These are phyloP conservation scores for Kazachstania martiniae DNA, from an alignment of 805 yeast genomes.

Conservation along the genomic window DNA sequence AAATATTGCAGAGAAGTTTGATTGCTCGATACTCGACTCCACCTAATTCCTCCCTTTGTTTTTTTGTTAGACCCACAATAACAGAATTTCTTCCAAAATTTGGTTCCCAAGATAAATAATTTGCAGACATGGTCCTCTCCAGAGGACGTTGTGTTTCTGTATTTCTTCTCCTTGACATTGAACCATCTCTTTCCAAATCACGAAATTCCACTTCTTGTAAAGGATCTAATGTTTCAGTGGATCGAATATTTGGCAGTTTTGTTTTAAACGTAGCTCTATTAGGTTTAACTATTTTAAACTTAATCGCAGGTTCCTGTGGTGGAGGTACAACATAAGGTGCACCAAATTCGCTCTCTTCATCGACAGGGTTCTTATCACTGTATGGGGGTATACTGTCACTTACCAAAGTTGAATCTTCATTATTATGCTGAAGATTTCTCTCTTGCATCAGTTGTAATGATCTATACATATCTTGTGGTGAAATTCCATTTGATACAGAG, in stretches of 20 bases:
- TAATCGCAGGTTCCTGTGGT: neutral
- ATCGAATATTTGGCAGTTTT: too few relatives aligned
- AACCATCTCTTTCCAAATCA: too few relatives aligned
- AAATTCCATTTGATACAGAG: slow-evolving; percentile 33
- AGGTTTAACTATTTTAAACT: too few relatives aligned
- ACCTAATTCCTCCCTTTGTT: slow-evolving; percentile 86
- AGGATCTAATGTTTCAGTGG: too few relatives aligned
- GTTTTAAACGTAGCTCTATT: too few relatives aligned
- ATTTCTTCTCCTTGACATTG: too few relatives aligned
- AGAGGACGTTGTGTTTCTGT: neutral
- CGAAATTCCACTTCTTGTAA: too few relatives aligned
- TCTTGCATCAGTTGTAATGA: slow-evolving; percentile 71
- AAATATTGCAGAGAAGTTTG: slow-evolving; percentile 56
- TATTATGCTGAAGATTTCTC: slow-evolving; percentile 26
- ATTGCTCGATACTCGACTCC: slow-evolving; percentile 93
- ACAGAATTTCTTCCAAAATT: slow-evolving; percentile 91
- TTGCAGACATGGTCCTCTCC: slow-evolving; percentile 8
- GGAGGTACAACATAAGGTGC: neutral
- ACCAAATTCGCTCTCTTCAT: too few relatives aligned
- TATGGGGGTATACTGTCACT: too few relatives aligned
- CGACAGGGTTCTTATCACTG: too few relatives aligned
- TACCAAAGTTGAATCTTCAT: neutral
- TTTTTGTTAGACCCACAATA: slow-evolving; percentile 68
- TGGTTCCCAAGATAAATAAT: slow-evolving; percentile 81
- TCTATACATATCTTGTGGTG: slow-evolving; percentile 71